A percentile compares a stretch with the other conserved stretches of the same genome.
Conservation (phyloP, 2,329 filamentous ascomycete genomes). For the Fonsecaea pedrosoi region DNA sequence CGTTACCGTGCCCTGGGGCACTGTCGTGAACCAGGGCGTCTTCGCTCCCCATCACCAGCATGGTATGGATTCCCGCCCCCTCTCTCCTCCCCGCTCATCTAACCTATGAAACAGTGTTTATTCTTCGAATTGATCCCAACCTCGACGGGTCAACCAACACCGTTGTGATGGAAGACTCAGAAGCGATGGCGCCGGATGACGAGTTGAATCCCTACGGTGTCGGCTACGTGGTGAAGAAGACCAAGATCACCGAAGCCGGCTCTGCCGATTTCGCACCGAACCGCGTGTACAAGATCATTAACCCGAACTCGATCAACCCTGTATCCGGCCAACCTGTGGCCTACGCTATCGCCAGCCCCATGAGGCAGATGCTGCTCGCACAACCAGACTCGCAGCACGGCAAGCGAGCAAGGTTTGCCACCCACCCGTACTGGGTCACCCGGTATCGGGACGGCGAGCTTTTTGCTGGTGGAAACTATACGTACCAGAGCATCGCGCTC, state of each 20-base stretch:
- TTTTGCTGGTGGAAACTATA: constrained; percentile 61
- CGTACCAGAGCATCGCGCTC: constrained; percentile 53
- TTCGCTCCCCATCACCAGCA: constrained; percentile 55
- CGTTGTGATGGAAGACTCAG: constrained; percentile 60
- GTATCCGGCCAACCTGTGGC: constrained; percentile 51
- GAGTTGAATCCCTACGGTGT: constrained; percentile 62
- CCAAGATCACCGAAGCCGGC: constrained; percentile 55
- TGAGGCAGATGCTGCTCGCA: not conserved
- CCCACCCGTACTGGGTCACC: constrained; percentile 63
- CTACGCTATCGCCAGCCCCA: not conserved
- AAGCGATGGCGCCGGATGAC: constrained; percentile 61
- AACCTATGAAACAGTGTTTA: not conserved
- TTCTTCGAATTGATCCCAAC: constrained; percentile 52
- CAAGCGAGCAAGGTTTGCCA: constrained; percentile 60
- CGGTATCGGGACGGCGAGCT: constrained; percentile 59
- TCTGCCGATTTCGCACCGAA: constrained; percentile 59
- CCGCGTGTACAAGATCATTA: constrained; percentile 65
- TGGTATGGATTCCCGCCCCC: not conserved
- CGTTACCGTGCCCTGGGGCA: constrained; percentile 49
- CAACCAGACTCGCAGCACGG: constrained; percentile 48
- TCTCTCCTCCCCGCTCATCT: too few relatives aligned
- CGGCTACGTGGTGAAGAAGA: constrained; percentile 57
- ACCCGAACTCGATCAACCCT: constrained; percentile 58
- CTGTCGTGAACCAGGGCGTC: constrained; percentile 50
- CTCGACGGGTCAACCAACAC: constrained; percentile 49